phyloP scores from a whole-genome alignment of 208 protist species.

The Kentomonas sorsogonicus region DNA sequence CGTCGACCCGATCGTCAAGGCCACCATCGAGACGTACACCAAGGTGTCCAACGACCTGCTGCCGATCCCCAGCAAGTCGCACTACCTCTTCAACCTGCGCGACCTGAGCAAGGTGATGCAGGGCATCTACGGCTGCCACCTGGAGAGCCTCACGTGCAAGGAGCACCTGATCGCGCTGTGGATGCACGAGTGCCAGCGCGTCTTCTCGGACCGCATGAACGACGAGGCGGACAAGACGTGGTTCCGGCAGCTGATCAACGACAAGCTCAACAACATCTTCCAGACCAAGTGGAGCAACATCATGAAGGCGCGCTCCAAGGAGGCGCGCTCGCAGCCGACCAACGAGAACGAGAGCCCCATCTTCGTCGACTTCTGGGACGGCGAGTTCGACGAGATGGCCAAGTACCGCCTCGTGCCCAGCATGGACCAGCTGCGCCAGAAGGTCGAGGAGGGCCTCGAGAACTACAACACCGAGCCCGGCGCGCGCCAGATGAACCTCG shows the following conservation, averaged over 20 bases:
- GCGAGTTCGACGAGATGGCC: constrained; percentile 88
- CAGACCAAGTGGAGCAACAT: constrained; percentile 90
- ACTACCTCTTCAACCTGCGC: constrained; percentile 98
- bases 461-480: constrained; percentile 93
- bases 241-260: constrained; percentile 91
- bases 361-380: constrained; percentile 94
- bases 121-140: constrained; percentile 91
- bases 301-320: constrained; percentile 73
- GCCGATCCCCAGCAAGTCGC: constrained; percentile 96
- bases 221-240: constrained; percentile 87
- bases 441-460: constrained; percentile 92
- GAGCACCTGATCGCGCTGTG: constrained; percentile 95
- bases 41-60: constrained; percentile 87
- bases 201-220: constrained; percentile 97
- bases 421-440: constrained; percentile 78
- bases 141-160: constrained; percentile 88
- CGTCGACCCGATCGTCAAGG: constrained; percentile 89
- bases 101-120: constrained; percentile 98
- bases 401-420: constrained; percentile 94
- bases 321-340: constrained; percentile 21
- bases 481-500: constrained; percentile 91
- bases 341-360: constrained; percentile 86
- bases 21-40: constrained; percentile 95
- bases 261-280: constrained; percentile 91
- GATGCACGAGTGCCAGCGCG: constrained; percentile 97